These are phyloP conservation scores for Rubia balearica DNA, from an alignment of 305 asterid species.

Conservation along the genomic window DNA sequence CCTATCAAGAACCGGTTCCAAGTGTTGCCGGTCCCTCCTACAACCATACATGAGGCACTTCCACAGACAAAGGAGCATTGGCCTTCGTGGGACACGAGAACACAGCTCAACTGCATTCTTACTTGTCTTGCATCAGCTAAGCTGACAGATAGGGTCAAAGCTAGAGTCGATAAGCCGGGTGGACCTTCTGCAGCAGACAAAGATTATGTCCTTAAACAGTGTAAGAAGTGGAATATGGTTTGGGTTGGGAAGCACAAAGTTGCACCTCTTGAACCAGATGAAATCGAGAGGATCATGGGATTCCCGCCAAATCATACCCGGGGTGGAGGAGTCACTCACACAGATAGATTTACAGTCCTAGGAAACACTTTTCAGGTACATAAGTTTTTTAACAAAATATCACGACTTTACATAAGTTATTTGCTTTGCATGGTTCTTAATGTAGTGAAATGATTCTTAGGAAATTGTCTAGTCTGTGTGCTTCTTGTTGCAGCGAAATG, in stretches of 20 bases:
- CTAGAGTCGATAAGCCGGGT: constrained; percentile 53
- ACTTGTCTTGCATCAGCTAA: constrained; percentile 39
- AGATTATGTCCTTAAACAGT: constrained; percentile 47
- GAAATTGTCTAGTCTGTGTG: not conserved
- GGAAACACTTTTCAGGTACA: constrained; percentile 97
- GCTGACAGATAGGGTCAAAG: constrained; percentile 37
- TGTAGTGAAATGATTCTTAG: too few relatives aligned
- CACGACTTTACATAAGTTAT: too few relatives aligned
- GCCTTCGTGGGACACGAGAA: constrained; percentile 84
- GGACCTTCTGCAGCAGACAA: constrained; percentile 54
- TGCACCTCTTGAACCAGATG: constrained; percentile 89
- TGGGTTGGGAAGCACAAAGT: constrained; percentile 88
- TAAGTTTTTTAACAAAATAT: too few relatives aligned
- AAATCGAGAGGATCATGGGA: constrained; percentile 74
- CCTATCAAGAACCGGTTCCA: constrained; percentile 64
- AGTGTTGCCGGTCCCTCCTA: constrained; percentile 65
- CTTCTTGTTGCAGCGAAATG: too few relatives aligned
- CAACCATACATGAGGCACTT: constrained; percentile 62
- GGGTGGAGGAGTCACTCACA: constrained; percentile 88
- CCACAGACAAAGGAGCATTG: constrained; percentile 78
- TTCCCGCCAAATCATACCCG: constrained; percentile 86
- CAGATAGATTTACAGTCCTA: constrained; percentile 73
- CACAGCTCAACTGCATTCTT: constrained; percentile 73
- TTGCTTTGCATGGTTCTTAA: too few relatives aligned
- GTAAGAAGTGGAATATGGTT: constrained; percentile 79